Base-by-base conservation (phyloP, 2,329 filamentous ascomycete species). In the Falciphora oryzae region DNA sequence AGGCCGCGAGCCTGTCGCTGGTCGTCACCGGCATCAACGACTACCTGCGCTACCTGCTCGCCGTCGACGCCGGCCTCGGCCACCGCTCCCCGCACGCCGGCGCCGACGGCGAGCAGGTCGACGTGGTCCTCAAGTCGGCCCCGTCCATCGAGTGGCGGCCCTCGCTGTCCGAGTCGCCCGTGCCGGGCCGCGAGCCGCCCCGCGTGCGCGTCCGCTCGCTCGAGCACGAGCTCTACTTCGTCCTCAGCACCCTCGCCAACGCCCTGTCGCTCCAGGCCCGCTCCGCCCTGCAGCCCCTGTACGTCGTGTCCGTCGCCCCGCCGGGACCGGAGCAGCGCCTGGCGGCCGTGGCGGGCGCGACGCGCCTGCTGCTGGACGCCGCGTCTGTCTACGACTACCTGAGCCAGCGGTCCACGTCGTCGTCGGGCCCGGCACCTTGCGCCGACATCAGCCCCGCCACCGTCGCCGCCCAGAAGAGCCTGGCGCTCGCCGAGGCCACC, bases 401-500 rank as follows among this genome's bases (percentile, higher is more conserved):
- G 1, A 83, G 85, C 57, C 77, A 81, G 18, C 83, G 86, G 35
- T 78, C 85, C 64, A 81, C 85, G 63, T 50, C 75, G 53, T 44
- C 57, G 2, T 63, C 62, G n/a, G 57, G 56, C 25, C 69, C 73
- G 31, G 75, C 80, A 6, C 81, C 84, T 1, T 83, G 80, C 69
- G 74, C 79, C 3, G 85, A 89, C 71, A 79, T 88, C 27, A 72
- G 81, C 2, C 80, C 84, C 8, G 72, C 82, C 2, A 82, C 80
- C 10, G 78, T 83, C 22, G 80, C 82, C 63, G 85, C 82, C 0
- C 81, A 91, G 64, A 79, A 85, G 4, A 84, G 83, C 14, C 81
- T 97, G 3, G 87, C 92, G 0, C 81, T 95, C 38, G 92, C 93
- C 2, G 94, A 97, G 76, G 93, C 93, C 0, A 97, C 93, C 0